Percentiles rank a stretch among this genome's conserved stretches.
phyloP scores from a whole-genome alignment of 75 land plant genomes.

The Pseudotsuga menziesii region DNA sequence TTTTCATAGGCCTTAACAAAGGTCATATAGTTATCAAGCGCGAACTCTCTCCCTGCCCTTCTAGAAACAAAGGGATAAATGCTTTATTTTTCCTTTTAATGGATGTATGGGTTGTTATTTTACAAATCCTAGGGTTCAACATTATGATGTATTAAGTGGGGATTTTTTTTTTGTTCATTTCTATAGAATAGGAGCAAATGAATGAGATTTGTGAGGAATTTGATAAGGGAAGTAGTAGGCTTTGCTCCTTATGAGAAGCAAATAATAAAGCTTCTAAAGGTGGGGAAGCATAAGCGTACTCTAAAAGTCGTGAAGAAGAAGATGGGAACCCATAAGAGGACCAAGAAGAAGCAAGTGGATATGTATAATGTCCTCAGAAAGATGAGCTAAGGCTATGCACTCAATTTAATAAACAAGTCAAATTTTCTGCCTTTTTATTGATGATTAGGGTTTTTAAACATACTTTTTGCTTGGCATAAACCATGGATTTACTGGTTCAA shows the following conservation, averaged over 20 bases:
- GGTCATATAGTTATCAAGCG: conserved; percentile 79
- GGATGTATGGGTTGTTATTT: no score
- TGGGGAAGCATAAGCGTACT: conserved; percentile 90
- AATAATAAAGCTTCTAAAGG: conserved; percentile 85
- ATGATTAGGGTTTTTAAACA: no score
- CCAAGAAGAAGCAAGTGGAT: conserved; percentile 95
- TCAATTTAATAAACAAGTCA: no score
- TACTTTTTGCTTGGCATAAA: no score
- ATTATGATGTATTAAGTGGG: no score
- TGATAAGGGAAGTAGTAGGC: conserved; percentile 91
- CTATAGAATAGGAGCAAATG: conserved; percentile 70
- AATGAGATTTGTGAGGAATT: conserved; percentile 59
- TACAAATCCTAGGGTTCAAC: no score
- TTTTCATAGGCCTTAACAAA: conserved; percentile 69
- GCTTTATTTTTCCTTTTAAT: background rate
- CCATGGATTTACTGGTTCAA: no score
- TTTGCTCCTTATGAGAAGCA: conserved; percentile 98
- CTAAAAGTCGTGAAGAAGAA: conserved; percentile 90
- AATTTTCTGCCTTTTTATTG: no score
- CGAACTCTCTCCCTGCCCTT: conserved; percentile 68
- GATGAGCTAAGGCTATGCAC: conserved; percentile 43
- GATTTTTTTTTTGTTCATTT: background rate
- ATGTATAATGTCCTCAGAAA: conserved; percentile 81
- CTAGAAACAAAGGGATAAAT: conserved; percentile 70
- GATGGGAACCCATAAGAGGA: conserved; percentile 88